Evolutionary conservation across 2,329 filamentous ascomycete species (phyloP).

Genomic region (Juglanconis sp.): DNA sequence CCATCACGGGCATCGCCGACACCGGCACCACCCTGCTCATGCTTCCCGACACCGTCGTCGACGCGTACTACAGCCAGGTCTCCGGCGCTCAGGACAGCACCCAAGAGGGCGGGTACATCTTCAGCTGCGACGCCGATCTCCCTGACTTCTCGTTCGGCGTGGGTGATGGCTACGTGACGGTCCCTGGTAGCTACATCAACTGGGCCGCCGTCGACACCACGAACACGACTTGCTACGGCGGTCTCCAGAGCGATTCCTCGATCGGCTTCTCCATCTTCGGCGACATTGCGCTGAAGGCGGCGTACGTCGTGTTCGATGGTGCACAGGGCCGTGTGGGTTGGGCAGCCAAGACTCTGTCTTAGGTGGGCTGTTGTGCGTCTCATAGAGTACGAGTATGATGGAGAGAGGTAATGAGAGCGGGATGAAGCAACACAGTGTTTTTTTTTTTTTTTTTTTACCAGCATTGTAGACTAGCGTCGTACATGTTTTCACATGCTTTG

Average conservation of each 20-base stretch:
- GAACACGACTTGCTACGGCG: constrained; percentile 30
- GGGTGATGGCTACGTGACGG: constrained; percentile 37
- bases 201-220: constrained; percentile 24
- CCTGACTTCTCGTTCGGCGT: constrained; percentile 42
- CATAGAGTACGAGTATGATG: not conserved
- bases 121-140: constrained; percentile 39
- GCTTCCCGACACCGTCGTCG: constrained; percentile 38
- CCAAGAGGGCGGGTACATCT: constrained; percentile 39
- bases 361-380: not conserved
- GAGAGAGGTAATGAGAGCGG: not conserved
- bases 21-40: constrained; percentile 50
- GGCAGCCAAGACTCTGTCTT: constrained; percentile 27
- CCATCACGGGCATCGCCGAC: constrained; percentile 40
- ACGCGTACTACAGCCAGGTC: constrained; percentile 44
- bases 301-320: constrained; percentile 30
- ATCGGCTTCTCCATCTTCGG: constrained; percentile 29
- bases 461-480: not conserved
- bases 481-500: not conserved
- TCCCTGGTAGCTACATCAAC: constrained; percentile 40
- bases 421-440: not conserved
- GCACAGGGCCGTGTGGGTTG: constrained; percentile 38
- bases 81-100: constrained; percentile 30
- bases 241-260: constrained; percentile 27
- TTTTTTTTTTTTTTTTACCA: not conserved
- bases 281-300: constrained; percentile 28